Percentiles rank a stretch among this genome's conserved stretches.
phyloP scores from a whole-genome alignment of 345 rosid species.

The Acer saccharum region DNA sequence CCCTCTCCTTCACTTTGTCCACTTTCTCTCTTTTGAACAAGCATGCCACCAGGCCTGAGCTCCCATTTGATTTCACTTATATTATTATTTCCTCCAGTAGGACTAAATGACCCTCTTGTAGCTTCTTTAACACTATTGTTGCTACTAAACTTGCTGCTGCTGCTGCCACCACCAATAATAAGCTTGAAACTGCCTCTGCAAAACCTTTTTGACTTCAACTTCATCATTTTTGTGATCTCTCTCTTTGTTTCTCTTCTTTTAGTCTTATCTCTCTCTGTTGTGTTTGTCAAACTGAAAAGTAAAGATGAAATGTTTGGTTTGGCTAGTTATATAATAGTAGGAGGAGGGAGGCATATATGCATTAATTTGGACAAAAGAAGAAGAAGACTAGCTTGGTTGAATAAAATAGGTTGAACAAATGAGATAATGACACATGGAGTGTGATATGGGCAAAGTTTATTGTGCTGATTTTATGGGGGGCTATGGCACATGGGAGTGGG shows the following conservation, averaged over 20 bases:
- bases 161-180: slow-evolving; percentile 44
- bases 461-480: slow-evolving; percentile 26
- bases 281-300: background rate
- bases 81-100: slow-evolving; percentile 22
- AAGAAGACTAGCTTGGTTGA: too few relatives aligned
- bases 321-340: slow-evolving; percentile 12
- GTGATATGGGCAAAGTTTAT: slow-evolving; percentile 24
- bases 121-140: slow-evolving; percentile 26
- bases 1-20: slow-evolving; percentile 39
- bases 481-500: slow-evolving; percentile 49
- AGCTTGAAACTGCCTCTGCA: slow-evolving; percentile 59
- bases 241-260: background rate
- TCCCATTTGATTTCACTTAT: slow-evolving; percentile 79
- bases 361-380: slow-evolving; percentile 6
- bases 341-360: background rate
- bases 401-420: background rate
- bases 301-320: background rate
- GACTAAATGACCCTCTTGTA: slow-evolving; percentile 29
- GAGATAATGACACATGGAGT: slow-evolving; percentile 24
- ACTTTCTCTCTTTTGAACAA: slow-evolving; percentile 77
- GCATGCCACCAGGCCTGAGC: slow-evolving; percentile 89
- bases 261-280: background rate
- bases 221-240: slow-evolving; percentile 44
- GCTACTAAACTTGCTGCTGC: slow-evolving; percentile 20
- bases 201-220: slow-evolving; percentile 71